Conservation (phyloP, 805 yeast species). For the Candida boleticola region DNA sequence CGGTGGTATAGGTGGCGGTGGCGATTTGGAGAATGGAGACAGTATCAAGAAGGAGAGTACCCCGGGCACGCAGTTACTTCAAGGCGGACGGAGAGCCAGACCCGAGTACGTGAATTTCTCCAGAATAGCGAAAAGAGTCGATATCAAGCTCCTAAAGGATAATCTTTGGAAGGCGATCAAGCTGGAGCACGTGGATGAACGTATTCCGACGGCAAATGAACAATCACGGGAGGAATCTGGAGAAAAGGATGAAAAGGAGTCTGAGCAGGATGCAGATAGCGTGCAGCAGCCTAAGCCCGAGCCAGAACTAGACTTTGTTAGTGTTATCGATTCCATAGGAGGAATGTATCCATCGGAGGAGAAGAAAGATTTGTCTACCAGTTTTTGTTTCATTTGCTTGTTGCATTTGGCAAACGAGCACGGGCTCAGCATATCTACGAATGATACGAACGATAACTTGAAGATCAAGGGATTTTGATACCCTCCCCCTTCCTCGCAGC, state of each 20-base stretch:
- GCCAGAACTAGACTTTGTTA: conserved; percentile 33
- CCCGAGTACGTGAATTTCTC: conserved; percentile 43
- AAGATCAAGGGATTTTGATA: conserved; percentile 24
- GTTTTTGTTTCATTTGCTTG: conserved; percentile 45
- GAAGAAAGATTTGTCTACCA: conserved; percentile 41
- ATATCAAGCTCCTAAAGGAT: conserved; percentile 38
- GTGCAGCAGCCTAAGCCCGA: conserved; percentile 20
- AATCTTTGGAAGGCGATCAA: conserved; percentile 39
- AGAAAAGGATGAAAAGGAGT: conserved; percentile 7
- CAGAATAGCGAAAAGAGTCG: conserved; percentile 42
- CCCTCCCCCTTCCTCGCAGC: too few relatives aligned
- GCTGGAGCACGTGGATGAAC: conserved; percentile 8
- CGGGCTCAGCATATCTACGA: conserved; percentile 31
- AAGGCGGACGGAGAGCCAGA: conserved; percentile 23
- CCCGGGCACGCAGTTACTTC: conserved; percentile 14
- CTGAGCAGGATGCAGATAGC: neutral
- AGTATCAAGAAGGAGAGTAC: conserved; percentile 2
- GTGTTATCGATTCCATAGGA: conserved; percentile 33
- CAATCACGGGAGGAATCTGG: conserved; percentile 7
- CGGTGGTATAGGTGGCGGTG: conserved; percentile 7
- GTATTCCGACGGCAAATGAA: neutral
- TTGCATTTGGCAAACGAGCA: conserved; percentile 46
- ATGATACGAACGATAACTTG: conserved; percentile 34
- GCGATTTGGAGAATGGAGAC: conserved; percentile 9
- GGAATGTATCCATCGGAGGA: conserved; percentile 35